These are phyloP conservation scores for Thalia dealbata DNA, from an alignment of 176 grass and related monocot species.

Conservation along the genomic window DNA sequence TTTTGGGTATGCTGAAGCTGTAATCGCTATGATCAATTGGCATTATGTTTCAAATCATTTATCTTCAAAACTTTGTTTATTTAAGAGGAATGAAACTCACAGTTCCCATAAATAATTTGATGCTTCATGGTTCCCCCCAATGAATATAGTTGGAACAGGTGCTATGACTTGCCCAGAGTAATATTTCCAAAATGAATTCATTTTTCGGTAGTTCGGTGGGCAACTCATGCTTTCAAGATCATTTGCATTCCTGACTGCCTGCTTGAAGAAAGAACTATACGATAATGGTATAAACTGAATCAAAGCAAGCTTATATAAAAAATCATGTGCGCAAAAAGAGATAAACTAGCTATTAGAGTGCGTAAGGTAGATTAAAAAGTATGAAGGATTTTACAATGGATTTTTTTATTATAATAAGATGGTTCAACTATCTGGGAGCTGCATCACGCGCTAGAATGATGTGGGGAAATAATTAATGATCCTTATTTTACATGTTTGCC, in stretches of 20 bases:
- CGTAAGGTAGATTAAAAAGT: background rate
- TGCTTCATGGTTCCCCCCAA: conserved; percentile 83
- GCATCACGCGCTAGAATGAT: background rate
- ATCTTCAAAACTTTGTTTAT: background rate
- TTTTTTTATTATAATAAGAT: background rate
- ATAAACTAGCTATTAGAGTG: background rate
- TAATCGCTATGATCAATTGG: too few relatives aligned
- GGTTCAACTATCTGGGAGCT: background rate
- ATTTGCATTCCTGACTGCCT: conserved; percentile 68
- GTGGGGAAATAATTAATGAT: background rate
- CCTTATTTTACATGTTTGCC: background rate
- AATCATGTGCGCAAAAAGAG: background rate
- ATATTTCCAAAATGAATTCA: conserved; percentile 95
- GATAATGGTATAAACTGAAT: background rate
- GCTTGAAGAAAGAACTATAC: conserved; percentile 15
- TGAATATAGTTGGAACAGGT: conserved; percentile 81
- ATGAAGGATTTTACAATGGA: background rate
- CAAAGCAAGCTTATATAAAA: background rate
- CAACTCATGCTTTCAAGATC: conserved; percentile 57
- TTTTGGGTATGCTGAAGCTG: background rate
- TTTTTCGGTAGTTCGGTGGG: conserved; percentile 38
- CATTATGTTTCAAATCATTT: too few relatives aligned
- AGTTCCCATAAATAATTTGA: conserved; percentile 95
- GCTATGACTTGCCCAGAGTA: conserved; percentile 75
- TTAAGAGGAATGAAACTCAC: conserved; percentile 35